These are phyloP conservation scores for Rhizoclosmatium sp. DNA, from an alignment of 192 early-diverging fungal genomes.

Conservation along the genomic window DNA sequence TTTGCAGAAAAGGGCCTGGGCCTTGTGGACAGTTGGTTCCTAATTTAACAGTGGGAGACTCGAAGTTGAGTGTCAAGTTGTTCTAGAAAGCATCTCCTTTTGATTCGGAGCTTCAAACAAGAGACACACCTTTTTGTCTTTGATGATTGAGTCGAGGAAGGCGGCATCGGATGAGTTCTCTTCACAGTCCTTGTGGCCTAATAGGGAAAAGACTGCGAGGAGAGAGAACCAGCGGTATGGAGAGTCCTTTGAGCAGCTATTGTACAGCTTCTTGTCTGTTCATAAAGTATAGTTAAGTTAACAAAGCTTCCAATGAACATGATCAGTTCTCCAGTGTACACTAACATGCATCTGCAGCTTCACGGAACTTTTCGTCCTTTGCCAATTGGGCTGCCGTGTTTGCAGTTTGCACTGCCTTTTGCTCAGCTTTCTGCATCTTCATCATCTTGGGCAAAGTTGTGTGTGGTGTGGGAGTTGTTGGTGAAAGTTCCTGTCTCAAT, in stretches of 20 bases:
- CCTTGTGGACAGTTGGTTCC: not conserved
- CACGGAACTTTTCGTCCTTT: slow-evolving; percentile 11
- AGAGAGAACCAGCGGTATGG: not conserved
- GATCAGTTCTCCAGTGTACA: not conserved
- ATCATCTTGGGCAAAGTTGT: too few relatives aligned
- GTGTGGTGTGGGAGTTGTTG: too few relatives aligned
- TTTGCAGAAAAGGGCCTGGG: not conserved
- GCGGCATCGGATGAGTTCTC: not conserved
- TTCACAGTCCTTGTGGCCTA: slow-evolving; percentile 1
- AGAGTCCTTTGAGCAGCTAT: not conserved
- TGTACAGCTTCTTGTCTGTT: not conserved
- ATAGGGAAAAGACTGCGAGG: slow-evolving; percentile 3
- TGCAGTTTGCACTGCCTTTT: not conserved
- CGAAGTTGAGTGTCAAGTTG: too few relatives aligned
- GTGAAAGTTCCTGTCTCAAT: too few relatives aligned
- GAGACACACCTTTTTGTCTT: not conserved
- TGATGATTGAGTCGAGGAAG: not conserved
- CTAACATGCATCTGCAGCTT: not conserved
- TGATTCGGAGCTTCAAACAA: too few relatives aligned
- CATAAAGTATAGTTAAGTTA: not conserved
- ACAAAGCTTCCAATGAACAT: not conserved
- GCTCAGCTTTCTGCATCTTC: not conserved
- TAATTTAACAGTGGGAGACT: too few relatives aligned
- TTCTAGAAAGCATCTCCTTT: too few relatives aligned
- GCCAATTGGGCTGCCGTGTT: slow-evolving; percentile 5